These are phyloP conservation scores for Edaphochlamys debaryana DNA, from an alignment of 139 green algal genomes.

Conservation along the genomic window DNA sequence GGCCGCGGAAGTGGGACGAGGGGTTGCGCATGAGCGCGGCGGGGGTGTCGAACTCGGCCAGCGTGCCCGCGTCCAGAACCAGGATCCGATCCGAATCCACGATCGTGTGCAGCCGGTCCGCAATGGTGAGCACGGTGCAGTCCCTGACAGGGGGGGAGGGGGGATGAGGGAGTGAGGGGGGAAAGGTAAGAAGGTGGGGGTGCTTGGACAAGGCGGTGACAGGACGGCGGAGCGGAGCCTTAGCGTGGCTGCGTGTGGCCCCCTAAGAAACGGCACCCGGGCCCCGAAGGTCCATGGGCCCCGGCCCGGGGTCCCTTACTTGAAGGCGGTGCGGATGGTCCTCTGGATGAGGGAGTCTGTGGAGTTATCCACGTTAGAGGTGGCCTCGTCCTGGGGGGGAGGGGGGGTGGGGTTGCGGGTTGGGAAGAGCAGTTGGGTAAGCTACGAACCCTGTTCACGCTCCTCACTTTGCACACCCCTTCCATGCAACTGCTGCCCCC, in stretches of 20 bases:
- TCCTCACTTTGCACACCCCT: too few relatives aligned
- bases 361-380: constrained; percentile 68
- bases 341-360: constrained; percentile 70
- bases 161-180: neutral
- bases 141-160: constrained; percentile 24
- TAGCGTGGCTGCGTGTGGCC: too few relatives aligned
- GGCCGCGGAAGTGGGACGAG: constrained; percentile 3
- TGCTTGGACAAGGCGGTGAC: too few relatives aligned
- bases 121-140: constrained; percentile 73
- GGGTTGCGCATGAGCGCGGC: constrained; percentile 49
- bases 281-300: too few relatives aligned
- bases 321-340: constrained; percentile 64
- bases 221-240: too few relatives aligned
- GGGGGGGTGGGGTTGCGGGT: too few relatives aligned
- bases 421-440: too few relatives aligned
- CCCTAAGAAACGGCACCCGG: too few relatives aligned
- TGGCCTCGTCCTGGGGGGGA: constrained; percentile 60
- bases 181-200: neutral
- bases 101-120: constrained; percentile 81
- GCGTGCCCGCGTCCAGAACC: constrained; percentile 69
- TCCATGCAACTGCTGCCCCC: too few relatives aligned
- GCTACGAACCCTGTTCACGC: too few relatives aligned
- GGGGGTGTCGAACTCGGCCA: constrained; percentile 76
- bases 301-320: too few relatives aligned
- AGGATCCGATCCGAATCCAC: constrained; percentile 78